phyloP scores from a whole-genome alignment of 495 filamentous ascomycete species.

The Tetracladium setigerum region DNA sequence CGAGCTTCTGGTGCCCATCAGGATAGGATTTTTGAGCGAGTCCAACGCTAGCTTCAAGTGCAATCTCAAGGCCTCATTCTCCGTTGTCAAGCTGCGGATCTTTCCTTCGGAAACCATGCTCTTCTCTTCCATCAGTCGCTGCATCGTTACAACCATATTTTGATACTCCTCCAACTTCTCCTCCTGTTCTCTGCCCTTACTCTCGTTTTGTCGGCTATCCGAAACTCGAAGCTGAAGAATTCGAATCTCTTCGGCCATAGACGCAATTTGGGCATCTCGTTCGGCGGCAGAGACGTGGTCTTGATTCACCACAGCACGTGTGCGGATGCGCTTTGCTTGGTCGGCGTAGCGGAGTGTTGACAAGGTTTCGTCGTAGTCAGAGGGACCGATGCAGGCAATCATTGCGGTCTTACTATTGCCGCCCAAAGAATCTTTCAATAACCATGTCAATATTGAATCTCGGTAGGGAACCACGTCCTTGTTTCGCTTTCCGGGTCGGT shows the following conservation, averaged over 20 bases:
- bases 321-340: slow-evolving; percentile 95
- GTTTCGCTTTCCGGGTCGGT: slow-evolving; percentile 41
- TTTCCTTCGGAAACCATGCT: slow-evolving; percentile 83
- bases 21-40: slow-evolving; percentile 82
- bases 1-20: slow-evolving; percentile 19
- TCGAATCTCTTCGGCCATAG: slow-evolving; percentile 91
- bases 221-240: slow-evolving; percentile 69
- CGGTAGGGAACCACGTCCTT: slow-evolving; percentile 85
- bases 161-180: slow-evolving; percentile 90
- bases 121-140: slow-evolving; percentile 89
- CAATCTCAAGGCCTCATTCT: slow-evolving; percentile 81
- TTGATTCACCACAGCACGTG: slow-evolving; percentile 93
- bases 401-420: slow-evolving; percentile 97
- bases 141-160: slow-evolving; percentile 73
- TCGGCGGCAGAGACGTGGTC: slow-evolving; percentile 80
- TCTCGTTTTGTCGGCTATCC: slow-evolving; percentile 39
- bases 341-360: slow-evolving; percentile 95
- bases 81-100: slow-evolving; percentile 74
- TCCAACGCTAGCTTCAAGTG: slow-evolving; percentile 84
- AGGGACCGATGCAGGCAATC: slow-evolving; percentile 94
- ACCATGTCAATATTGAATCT: slow-evolving; percentile 95
- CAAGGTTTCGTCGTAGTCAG: slow-evolving; percentile 95
- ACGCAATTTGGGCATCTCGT: slow-evolving; percentile 84
- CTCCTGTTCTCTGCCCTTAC: slow-evolving; percentile 43
- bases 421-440: slow-evolving; percentile 89